These are phyloP conservation scores for Aureobasidium leucospermi DNA, from an alignment of 2,329 filamentous ascomycete genomes.

Conservation along the genomic window DNA sequence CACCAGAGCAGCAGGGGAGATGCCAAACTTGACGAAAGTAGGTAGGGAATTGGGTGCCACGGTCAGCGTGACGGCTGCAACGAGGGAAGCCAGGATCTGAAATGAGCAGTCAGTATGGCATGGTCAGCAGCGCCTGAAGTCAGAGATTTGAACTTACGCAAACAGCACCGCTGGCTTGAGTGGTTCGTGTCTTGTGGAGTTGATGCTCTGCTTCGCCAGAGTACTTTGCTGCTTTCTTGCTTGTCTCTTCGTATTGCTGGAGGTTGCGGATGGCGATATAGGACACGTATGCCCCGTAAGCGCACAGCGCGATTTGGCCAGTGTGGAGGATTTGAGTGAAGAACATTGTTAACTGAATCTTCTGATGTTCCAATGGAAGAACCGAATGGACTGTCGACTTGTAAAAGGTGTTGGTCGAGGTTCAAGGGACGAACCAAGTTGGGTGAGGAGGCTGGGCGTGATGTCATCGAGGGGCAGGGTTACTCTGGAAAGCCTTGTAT, in stretches of 20 bases:
- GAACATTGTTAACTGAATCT: neutral
- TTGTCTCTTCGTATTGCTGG: conserved; percentile 38
- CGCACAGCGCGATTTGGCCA: conserved; percentile 34
- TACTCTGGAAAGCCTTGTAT: neutral
- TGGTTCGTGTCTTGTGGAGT: conserved; percentile 38
- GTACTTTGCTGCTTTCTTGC: conserved; percentile 39
- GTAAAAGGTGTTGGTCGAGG: neutral
- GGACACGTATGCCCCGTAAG: conserved; percentile 37
- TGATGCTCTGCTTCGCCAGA: conserved; percentile 37
- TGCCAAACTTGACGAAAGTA: neutral
- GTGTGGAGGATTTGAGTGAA: conserved; percentile 26
- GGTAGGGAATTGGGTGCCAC: conserved; percentile 14
- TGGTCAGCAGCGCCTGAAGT: neutral
- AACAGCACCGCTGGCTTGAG: conserved; percentile 34
- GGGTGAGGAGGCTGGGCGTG: neutral
- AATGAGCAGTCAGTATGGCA: neutral
- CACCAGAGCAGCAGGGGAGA: conserved; percentile 24
- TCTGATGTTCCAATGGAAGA: neutral
- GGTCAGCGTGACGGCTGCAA: conserved; percentile 21
- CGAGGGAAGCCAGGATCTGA: conserved; percentile 26
- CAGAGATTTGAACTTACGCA: conserved; percentile 25
- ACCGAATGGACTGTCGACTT: neutral
- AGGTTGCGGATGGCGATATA: conserved; percentile 39
- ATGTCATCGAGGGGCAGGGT: neutral
- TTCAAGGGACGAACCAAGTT: neutral